Base-by-base conservation (phyloP, 345 rosid species). In the Rhodamnia rubescens region DNA sequence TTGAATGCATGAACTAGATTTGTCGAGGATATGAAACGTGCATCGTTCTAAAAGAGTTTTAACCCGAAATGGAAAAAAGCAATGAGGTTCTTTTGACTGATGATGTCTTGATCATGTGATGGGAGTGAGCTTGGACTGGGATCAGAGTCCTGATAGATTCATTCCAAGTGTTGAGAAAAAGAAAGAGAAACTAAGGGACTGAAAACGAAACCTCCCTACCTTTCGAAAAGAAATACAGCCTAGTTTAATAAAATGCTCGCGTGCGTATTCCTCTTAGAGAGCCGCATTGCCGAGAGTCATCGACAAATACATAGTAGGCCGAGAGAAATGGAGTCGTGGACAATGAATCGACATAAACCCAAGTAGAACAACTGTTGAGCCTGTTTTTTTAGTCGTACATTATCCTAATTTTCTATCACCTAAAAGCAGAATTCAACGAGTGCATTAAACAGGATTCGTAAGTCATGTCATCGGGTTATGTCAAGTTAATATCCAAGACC, bases 181-280 rank as follows among this genome's bases (percentile, higher is more conserved):
- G 36, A 56, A 32, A 18, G 44, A 16, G 24, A 29, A 26, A 84
- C 59, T 54, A 64, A 49, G 61, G 36, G 18, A 22, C 29, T 84
- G 85, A 84, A 61, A 84, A 24, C 64, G 85, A 84, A 49, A 61
- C 85, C 74, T n/a, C 85, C 74, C 75, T 1, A 84, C 36, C 85
- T 61, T 55, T 14, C 59, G 74, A 84, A 12, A 44, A 44, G 5
- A 44, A 58, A 42, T 40, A 20, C 32, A 6, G 55, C 21, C 5
- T 49, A 84, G 55, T 53, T 6, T 59, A 49, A 84, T 50, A 84
- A 36, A 59, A 61, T 42, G 20, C 53, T 21, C 83, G 74, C 27
- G 52, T 52, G 54, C 64, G 55, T 75, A 56, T 56, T 74, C 51
- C 86, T 52, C 22, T 44, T n/a, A 11, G 78, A 15, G 78, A 64